Conservation (phyloP, 306 rosid species). For the Amphicarpaea edgeworthii region DNA sequence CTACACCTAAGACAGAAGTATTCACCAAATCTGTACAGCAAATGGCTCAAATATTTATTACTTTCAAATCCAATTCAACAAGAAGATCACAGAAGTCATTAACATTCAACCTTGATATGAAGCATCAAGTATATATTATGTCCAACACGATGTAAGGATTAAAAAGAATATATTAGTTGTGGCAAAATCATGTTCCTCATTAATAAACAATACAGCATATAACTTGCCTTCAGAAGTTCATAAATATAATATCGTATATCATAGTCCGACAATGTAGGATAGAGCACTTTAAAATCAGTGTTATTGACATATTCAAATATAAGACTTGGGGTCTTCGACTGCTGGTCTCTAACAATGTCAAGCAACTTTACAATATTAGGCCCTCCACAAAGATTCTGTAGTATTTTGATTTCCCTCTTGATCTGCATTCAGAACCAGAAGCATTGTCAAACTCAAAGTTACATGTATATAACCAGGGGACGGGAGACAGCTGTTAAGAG, state of each 20-base stretch:
- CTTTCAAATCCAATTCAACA: conserved; percentile 22
- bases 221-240: conserved; percentile 86
- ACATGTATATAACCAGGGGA: conserved; percentile 6
- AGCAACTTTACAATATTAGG: conserved; percentile 92
- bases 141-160: conserved; percentile 11
- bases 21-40: conserved; percentile 25
- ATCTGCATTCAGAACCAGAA: conserved; percentile 63
- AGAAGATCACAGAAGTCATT: conserved; percentile 9
- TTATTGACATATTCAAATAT: conserved; percentile 88
- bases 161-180: background rate
- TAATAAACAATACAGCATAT: conserved; percentile 15
- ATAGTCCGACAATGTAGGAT: conserved; percentile 83
- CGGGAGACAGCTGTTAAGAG: background rate
- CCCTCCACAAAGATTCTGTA: conserved; percentile 95
- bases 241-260: conserved; percentile 84
- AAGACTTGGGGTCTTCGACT: conserved; percentile 93
- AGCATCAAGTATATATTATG: conserved; percentile 16
- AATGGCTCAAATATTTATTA: conserved; percentile 7
- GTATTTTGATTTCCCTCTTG: conserved; percentile 94
- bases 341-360: conserved; percentile 95
- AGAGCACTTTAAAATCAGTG: conserved; percentile 91
- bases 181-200: conserved; percentile 5
- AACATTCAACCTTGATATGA: conserved; percentile 29
- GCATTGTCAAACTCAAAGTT: background rate
- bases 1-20: conserved; percentile 17